Evolutionary conservation across 805 yeast species (phyloP), one percentile per base, ranked within the genome.

Genomic region (Cyberlindnera xylosilytica): DNA sequence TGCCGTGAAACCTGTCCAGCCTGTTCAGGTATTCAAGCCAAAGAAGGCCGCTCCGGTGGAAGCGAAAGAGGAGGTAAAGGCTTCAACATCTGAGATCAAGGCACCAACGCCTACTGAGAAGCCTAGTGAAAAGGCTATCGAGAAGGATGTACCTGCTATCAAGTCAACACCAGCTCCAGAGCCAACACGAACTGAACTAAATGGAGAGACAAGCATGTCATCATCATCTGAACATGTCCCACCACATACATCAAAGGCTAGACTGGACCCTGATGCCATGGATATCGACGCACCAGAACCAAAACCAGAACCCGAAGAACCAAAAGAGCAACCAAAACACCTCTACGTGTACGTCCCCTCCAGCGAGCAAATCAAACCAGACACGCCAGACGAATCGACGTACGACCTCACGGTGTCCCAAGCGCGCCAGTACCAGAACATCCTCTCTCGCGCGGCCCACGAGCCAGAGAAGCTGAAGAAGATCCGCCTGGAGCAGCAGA

Each of bases 381-480:
- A 28, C 2, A 45, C 49, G 7, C 68, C 66, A 11, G 72, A 68
- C 6, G 68, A 66, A 0, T 64, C 60, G 0, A 56, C 55, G 3
- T 72, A 69, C 39, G 78, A 76, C 20, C 56, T 79, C 52, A 66
- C 76, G 1, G 63, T 74, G 5, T 70, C 70, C 3, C 82, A 80
- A 46, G 83, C 81, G 3, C 65, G 68, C 38, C 60, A 63, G 18
- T 81, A 80, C 50, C 83, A 78, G 50, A 57, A 71, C 15, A 66
- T 78, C 42, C 58, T 81, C 9, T 56, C 73, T 2, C 60, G 63
- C 39, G 63, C 62, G 44, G 72, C 79, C 10, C 63, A 58, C 9
- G 56, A 58, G 20, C 63, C 79, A 4, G 66, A 62, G 38, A 60
- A 69, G 28, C 55, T 71, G 27, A 66, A 72, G 34, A 69, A 68